Conservation (phyloP, 129 eudicot genomes). For the Lactuca saligna region DNA sequence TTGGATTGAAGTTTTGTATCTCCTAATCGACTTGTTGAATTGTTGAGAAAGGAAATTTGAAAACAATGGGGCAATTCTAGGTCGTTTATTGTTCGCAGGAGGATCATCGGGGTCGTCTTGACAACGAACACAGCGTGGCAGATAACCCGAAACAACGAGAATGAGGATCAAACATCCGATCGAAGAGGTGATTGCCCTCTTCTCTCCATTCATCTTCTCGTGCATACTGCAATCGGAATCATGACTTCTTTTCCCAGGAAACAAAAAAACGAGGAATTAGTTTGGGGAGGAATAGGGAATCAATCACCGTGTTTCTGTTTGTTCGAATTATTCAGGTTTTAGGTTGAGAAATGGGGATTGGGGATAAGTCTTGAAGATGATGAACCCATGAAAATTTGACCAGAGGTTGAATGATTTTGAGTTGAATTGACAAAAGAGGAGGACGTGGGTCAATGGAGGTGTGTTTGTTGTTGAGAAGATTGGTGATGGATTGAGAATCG, state of each 20-base stretch:
- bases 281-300: not conserved
- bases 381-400: slow-evolving; percentile 18
- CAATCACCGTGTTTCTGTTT: not conserved
- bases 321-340: not conserved
- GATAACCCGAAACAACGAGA: slow-evolving; percentile 36
- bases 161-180: slow-evolving; percentile 31
- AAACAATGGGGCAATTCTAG: slow-evolving; percentile 48
- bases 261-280: not conserved
- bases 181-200: slow-evolving; percentile 35
- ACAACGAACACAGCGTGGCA: slow-evolving; percentile 36
- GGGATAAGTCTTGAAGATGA: slow-evolving; percentile 8
- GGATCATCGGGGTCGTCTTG: slow-evolving; percentile 45
- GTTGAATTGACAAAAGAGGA: slow-evolving; percentile 26
- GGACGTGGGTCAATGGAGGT: slow-evolving; percentile 34
- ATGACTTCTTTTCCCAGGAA: not conserved
- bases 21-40: slow-evolving; percentile 32
- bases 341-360: not conserved
- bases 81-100: slow-evolving; percentile 20
- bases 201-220: slow-evolving; percentile 47
- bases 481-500: slow-evolving; percentile 24
- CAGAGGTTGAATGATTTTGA: slow-evolving; percentile 18
- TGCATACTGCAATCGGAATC: slow-evolving; percentile 21
- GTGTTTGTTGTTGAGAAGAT: slow-evolving; percentile 31
- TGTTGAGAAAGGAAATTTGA: slow-evolving; percentile 46
- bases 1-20: slow-evolving; percentile 54